Conservation (phyloP, 2,329 filamentous ascomycete species). For the Fusarium gaditjirri region DNA sequence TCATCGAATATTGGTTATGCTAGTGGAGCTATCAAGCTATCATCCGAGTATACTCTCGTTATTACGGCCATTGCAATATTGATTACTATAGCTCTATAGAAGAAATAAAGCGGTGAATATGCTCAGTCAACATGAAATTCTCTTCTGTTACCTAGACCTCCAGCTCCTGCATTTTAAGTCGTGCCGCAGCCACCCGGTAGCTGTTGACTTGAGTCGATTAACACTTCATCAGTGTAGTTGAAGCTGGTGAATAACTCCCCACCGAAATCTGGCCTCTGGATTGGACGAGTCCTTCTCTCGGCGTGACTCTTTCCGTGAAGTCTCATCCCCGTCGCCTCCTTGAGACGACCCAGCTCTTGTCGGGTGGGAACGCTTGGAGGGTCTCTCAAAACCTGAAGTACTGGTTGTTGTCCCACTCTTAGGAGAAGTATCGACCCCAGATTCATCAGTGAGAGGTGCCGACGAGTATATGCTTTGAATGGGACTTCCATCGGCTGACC, state of each 20-base stretch:
- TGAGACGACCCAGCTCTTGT: no score
- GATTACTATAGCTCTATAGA: not conserved
- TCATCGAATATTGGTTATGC: not conserved
- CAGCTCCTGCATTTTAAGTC: accelerated
- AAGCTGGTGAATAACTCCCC: accelerated
- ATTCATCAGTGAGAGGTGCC: not conserved
- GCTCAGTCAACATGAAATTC: accelerated
- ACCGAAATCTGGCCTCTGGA: not conserved
- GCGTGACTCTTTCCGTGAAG: no score
- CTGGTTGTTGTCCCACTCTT: not conserved
- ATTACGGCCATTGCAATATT: not conserved
- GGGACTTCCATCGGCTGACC: not conserved
- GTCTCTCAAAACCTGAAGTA: no score
- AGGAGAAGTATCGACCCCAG: not conserved
- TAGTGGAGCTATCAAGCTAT: not conserved
- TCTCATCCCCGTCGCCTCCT: no score
- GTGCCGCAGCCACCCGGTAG: accelerated
- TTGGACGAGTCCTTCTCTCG: no score
- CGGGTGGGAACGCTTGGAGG: no score
- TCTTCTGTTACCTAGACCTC: not conserved
- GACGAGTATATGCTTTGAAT: not conserved
- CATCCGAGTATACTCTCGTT: accelerated
- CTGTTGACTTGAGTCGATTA: not conserved
- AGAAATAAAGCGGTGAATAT: accelerated
- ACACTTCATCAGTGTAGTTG: not conserved